These are phyloP conservation scores for Fraxinus excelsior DNA, from an alignment of 257 asterid genomes.

Conservation along the genomic window DNA sequence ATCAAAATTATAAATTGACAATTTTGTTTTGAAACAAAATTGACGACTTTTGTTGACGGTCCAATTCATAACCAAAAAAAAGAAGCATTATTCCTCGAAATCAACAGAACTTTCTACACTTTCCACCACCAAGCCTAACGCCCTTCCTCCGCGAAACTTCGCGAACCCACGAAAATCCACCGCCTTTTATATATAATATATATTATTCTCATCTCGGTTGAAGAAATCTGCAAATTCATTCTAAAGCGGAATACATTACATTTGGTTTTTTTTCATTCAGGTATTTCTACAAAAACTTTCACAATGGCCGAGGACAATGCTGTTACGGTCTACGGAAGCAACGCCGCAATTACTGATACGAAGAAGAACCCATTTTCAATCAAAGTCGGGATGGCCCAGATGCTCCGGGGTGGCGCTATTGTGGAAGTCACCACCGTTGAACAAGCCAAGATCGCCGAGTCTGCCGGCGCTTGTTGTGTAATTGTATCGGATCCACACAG, in stretches of 20 bases:
- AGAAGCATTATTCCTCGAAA: not conserved
- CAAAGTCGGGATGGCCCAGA: conserved; percentile 72
- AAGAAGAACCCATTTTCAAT: conserved; percentile 67
- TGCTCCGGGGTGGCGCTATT: conserved; percentile 86
- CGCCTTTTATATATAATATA: not conserved
- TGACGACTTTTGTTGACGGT: not conserved
- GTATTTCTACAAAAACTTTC: not conserved
- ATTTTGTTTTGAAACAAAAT: too few species aligned
- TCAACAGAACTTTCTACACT: conserved; percentile 1
- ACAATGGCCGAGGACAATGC: conserved; percentile 73
- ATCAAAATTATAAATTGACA: too few species aligned
- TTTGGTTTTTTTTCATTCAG: not conserved
- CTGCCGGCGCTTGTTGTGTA: conserved; percentile 82
- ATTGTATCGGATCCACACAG: conserved; percentile 53
- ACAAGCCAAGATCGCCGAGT: conserved; percentile 83
- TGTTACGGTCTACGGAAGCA: conserved; percentile 68
- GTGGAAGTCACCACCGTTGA: conserved; percentile 61
- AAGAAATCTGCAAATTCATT: not conserved
- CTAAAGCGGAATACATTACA: not conserved
- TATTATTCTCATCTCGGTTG: not conserved
- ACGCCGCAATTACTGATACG: conserved; percentile 62
- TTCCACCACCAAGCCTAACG: not conserved
- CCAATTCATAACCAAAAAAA: not conserved
- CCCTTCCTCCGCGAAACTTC: conserved; percentile 1
- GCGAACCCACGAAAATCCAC: not conserved